Base-by-base conservation (phyloP, 1,284 basidiomycete species). In the Microbotryomycetes sp. region DNA sequence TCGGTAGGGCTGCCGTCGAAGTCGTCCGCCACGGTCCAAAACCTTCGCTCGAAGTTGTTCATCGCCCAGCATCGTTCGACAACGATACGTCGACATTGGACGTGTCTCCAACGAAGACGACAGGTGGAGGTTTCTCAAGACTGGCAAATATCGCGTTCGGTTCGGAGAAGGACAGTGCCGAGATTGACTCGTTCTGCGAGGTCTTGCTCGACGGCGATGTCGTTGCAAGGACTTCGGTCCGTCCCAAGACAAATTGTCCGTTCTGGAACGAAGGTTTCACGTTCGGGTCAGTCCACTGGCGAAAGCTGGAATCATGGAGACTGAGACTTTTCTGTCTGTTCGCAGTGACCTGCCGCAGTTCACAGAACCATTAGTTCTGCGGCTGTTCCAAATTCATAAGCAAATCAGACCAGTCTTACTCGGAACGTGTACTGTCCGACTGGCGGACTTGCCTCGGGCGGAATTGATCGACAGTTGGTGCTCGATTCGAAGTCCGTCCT, bases 391-490 rank as follows among this genome's bases (percentile, higher is more conserved):
- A 6, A 64, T 61, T 3, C 62, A 64, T 26, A 67, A 69, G 52
- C 50, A 45, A 28, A 45, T 54, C 23, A 52, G 54, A 9, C 56
- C 65, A 5, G 49, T 49, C 2, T 54, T 71, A 4, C 46, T 73
- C 45, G 89, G 88, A 15, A 79, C 78, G 29, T 80, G 85, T n/a
- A 78, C 78, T 27, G 81, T 91, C 54, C 78, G 82, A 2, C 77
- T 90, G 29, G 76, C 77, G 6, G 86, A 86, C 70, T 87, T 90
- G 69, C 81, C 84, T 21, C 79, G 87, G 35, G 83, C 85, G 18
- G 85, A 88, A 67, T 73, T 76, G 7, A 79, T 88, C 15, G 88
- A 91, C 70, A 88, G 87, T 9, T 90, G 87, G 87, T 89, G 85
- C 75, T 85, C 87, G n/a, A 15, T 45, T 26, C 45, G 58, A 60